A percentile compares a stretch with the other conserved stretches of the same genome.
Conservation (phyloP, 2,329 filamentous ascomycete genomes). For the Alternaria novae-zelandiae region DNA sequence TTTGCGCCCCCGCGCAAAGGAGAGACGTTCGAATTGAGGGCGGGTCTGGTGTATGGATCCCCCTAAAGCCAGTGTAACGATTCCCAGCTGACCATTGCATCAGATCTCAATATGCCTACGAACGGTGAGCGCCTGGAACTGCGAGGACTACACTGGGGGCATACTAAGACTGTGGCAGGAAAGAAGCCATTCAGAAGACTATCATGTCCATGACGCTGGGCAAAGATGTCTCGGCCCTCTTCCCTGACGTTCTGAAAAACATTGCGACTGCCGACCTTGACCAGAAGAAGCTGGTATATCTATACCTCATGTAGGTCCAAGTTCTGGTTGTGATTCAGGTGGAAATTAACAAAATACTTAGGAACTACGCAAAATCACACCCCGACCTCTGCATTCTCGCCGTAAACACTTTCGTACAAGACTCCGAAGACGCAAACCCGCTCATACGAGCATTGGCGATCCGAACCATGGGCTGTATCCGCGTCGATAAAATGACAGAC, state of each 20-base stretch:
- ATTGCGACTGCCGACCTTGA: constrained; percentile 94
- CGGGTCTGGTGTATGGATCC: constrained; percentile 73
- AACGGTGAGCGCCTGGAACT: constrained; percentile 62
- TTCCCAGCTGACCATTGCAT: constrained; percentile 44
- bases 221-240: constrained; percentile 96
- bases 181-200: constrained; percentile 98
- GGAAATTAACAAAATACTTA: constrained; percentile 48
- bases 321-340: neutral
- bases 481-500: constrained; percentile 99
- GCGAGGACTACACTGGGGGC: neutral
- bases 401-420: constrained; percentile 98
- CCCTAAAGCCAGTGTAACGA: constrained; percentile 12
- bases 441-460: constrained; percentile 94
- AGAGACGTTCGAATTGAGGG: constrained; percentile 96
- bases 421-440: constrained; percentile 97
- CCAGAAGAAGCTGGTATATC: constrained; percentile 98
- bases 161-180: constrained; percentile 61
- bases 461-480: constrained; percentile 97
- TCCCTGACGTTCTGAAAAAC: constrained; percentile 98
- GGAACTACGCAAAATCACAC: constrained; percentile 99
- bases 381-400: constrained; percentile 98
- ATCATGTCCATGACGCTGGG: constrained; percentile 99
- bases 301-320: constrained; percentile 83
- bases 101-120: constrained; percentile 97
- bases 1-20: constrained; percentile 94